Conservation (phyloP, 768 basidiomycete species). For the Scleroderma bovista region DNA sequence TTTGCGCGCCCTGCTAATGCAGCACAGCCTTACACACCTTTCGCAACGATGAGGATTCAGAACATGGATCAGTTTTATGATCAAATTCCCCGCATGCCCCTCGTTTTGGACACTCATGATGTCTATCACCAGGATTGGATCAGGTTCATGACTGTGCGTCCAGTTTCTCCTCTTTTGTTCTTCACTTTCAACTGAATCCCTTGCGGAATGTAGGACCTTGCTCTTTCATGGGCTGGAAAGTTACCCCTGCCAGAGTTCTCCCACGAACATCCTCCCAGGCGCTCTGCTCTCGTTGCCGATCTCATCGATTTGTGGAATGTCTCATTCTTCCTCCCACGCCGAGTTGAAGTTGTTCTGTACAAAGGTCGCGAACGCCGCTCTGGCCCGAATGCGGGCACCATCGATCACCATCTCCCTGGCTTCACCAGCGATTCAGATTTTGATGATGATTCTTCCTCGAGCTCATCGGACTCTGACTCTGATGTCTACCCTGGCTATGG, state of each 20-base stretch:
- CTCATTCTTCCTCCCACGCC: slow-evolving; percentile 68
- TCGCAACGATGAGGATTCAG: slow-evolving; percentile 64
- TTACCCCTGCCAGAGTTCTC: slow-evolving; percentile 56
- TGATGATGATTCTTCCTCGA: slow-evolving; percentile 35
- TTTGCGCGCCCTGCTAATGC: slow-evolving; percentile 71
- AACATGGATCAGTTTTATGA: slow-evolving; percentile 74
- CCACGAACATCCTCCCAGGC: slow-evolving; percentile 47
- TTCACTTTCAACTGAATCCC: neutral
- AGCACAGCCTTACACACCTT: slow-evolving; percentile 60
- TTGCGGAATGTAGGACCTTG: slow-evolving; percentile 49
- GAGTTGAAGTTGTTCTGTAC: slow-evolving; percentile 77
- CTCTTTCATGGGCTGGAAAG: slow-evolving; percentile 71
- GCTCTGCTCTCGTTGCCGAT: slow-evolving; percentile 58
- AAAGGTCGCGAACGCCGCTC: slow-evolving; percentile 74
- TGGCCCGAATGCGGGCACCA: slow-evolving; percentile 49
- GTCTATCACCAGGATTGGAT: slow-evolving; percentile 77
- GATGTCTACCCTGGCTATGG: slow-evolving; percentile 44
- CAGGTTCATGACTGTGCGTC: slow-evolving; percentile 65
- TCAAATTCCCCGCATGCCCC: slow-evolving; percentile 65
- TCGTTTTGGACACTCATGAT: slow-evolving; percentile 68
- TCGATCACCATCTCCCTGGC: slow-evolving; percentile 51
- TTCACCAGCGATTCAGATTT: slow-evolving; percentile 39
- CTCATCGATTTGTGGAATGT: slow-evolving; percentile 77
- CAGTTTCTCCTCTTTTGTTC: neutral
- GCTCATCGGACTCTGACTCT: slow-evolving; percentile 37